These are phyloP conservation scores for Oropetium thomaeum DNA, from an alignment of 176 grass and related monocot genomes.

Conservation along the genomic window DNA sequence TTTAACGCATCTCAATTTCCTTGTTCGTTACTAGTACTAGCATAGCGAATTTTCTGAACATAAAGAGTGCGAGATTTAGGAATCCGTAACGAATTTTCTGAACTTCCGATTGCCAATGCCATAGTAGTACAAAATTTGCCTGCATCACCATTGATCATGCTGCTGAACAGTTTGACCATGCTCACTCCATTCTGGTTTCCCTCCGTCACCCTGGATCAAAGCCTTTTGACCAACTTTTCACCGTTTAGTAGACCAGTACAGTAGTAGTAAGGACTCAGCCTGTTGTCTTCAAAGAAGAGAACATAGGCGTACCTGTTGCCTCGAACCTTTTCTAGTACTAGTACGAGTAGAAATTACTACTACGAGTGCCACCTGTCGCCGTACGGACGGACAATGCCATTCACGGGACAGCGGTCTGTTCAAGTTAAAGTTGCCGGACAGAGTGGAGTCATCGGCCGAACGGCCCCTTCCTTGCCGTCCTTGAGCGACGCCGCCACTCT, in stretches of 20 bases:
- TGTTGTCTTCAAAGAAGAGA: neutral
- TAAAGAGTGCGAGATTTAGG: too few species aligned
- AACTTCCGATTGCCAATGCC: neutral
- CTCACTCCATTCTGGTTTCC: neutral
- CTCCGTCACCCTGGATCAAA: neutral
- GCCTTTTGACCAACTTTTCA: constrained; percentile 32
- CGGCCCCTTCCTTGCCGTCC: neutral
- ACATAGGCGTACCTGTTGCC: neutral
- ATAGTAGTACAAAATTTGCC: neutral
- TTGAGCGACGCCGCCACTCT: neutral
- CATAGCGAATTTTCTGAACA: too few species aligned
- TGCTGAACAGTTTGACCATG: neutral
- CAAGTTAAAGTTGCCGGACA: constrained; percentile 9
- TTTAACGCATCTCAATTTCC: neutral
- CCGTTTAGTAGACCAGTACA: neutral
- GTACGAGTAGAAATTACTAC: too few species aligned
- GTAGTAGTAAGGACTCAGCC: constrained; percentile 2
- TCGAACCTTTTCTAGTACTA: neutral
- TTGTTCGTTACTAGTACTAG: neutral
- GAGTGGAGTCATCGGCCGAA: constrained; percentile 5
- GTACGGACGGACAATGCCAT: neutral
- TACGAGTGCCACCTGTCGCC: neutral
- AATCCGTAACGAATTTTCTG: neutral
- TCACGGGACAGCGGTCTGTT: neutral
- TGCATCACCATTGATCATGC: neutral